phyloP scores from a whole-genome alignment of 2,329 filamentous ascomycete genomes.

The Fusarium beomiforme region DNA sequence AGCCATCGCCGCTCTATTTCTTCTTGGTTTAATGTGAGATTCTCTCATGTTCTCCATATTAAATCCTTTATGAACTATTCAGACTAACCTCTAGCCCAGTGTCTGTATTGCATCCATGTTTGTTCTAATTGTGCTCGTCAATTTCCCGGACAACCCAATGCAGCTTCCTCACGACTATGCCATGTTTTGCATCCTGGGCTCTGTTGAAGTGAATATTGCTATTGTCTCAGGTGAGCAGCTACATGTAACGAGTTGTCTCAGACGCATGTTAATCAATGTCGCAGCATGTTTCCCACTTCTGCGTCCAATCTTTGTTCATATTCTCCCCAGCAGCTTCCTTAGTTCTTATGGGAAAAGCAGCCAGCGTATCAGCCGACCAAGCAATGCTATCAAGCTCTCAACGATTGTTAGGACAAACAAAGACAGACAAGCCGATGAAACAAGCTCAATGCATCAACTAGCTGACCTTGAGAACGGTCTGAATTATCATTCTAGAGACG shows the following conservation, averaged over 20 bases:
- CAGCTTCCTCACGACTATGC: constrained; percentile 37
- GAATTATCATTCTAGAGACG: not conserved
- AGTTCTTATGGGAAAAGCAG: constrained; percentile 24
- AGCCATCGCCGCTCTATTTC: constrained; percentile 1
- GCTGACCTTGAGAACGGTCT: constrained; percentile 19
- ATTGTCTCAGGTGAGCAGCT: constrained; percentile 29
- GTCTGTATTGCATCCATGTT: constrained; percentile 32
- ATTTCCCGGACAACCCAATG: constrained; percentile 7
- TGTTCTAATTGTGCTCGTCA: constrained; percentile 7
- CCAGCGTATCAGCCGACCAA: constrained; percentile 28
- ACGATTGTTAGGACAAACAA: constrained; percentile 13
- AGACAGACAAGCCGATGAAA: constrained; percentile 11
- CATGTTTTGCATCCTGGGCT: constrained; percentile 22
- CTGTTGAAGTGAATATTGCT: constrained; percentile 35
- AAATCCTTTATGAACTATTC: too few species aligned
- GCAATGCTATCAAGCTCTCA: constrained; percentile 18
- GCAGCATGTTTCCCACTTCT: constrained; percentile 37
- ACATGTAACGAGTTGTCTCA: rapidly evolving
- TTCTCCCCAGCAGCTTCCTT: constrained; percentile 29
- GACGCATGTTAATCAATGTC: not conserved
- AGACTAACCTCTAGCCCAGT: not conserved
- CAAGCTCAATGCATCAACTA: constrained; percentile 32
- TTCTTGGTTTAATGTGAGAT: constrained; percentile 11
- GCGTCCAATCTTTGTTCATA: constrained; percentile 28
- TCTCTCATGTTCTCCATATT: rapidly evolving